These are phyloP conservation scores for Pichia heedii DNA, from an alignment of 805 yeast genomes.

Conservation along the genomic window DNA sequence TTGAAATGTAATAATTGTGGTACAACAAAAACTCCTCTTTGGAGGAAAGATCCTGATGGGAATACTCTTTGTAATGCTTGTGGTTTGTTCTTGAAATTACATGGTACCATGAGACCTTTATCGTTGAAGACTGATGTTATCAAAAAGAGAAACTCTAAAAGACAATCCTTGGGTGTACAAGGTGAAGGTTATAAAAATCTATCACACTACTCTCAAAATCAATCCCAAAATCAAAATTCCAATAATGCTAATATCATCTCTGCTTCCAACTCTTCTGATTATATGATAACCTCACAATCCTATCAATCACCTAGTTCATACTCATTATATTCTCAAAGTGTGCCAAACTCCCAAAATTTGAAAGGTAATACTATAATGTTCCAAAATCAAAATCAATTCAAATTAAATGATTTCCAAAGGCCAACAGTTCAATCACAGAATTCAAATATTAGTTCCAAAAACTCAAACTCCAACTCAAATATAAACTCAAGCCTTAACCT, in stretches of 20 bases:
- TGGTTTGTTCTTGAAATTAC: constrained; percentile 50
- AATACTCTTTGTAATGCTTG: constrained; percentile 58
- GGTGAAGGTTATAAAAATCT: constrained; percentile 14
- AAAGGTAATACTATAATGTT: not conserved
- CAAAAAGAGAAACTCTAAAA: constrained; percentile 45
- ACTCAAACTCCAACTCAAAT: not conserved
- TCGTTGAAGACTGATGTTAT: constrained; percentile 65
- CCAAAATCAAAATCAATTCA: constrained; percentile 2
- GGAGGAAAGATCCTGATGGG: constrained; percentile 53
- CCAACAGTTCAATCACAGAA: not conserved
- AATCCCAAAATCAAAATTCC: constrained; percentile 1
- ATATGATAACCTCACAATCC: not conserved
- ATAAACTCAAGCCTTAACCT: too few relatives aligned
- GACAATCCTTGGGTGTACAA: constrained; percentile 20
- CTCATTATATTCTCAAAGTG: constrained; percentile 5
- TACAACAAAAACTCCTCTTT: constrained; percentile 50
- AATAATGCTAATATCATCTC: not conserved
- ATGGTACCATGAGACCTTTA: constrained; percentile 54
- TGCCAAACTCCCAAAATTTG: not conserved
- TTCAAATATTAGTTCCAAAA: constrained; percentile 4
- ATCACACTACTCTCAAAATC: constrained; percentile 4
- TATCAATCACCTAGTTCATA: not conserved
- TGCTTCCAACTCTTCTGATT: not conserved
- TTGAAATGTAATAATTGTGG: constrained; percentile 49
- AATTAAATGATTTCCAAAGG: constrained; percentile 2